Percentiles rank a stretch among this genome's conserved stretches.
Conservation (phyloP, 208 protist species). For the Leishmania major region DNA sequence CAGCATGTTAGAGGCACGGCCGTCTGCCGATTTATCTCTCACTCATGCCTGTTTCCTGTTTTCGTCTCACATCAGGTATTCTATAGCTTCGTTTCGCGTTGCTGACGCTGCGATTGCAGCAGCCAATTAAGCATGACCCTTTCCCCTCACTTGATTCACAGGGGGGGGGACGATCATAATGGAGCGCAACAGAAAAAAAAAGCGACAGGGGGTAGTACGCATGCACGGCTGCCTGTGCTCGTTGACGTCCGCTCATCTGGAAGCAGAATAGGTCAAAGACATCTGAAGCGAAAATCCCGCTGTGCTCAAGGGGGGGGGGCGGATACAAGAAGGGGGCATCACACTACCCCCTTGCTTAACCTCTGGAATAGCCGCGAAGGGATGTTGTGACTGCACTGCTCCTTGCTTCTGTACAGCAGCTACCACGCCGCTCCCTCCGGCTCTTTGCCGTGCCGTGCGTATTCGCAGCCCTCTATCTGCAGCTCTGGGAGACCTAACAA, state of each 20-base stretch:
- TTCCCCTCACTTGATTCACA: background rate
- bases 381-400: background rate
- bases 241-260: background rate
- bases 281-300: background rate
- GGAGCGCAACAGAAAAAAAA: background rate
- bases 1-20: background rate
- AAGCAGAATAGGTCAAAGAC: background rate
- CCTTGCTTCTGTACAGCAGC: background rate
- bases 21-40: background rate
- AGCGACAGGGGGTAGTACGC: background rate
- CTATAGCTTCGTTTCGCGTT: background rate
- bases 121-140: background rate
- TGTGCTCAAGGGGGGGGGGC: background rate
- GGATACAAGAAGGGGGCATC: background rate
- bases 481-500: background rate
- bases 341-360: background rate
- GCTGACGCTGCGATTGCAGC: background rate
- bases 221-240: background rate
- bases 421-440: background rate
- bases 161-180: background rate
- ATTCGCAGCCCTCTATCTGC: background rate
- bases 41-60: background rate
- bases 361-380: background rate
- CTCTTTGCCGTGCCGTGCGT: background rate
- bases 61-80: background rate